These are phyloP conservation scores for Dalbergia oliveri DNA, from an alignment of 306 rosid genomes.

Conservation along the genomic window DNA sequence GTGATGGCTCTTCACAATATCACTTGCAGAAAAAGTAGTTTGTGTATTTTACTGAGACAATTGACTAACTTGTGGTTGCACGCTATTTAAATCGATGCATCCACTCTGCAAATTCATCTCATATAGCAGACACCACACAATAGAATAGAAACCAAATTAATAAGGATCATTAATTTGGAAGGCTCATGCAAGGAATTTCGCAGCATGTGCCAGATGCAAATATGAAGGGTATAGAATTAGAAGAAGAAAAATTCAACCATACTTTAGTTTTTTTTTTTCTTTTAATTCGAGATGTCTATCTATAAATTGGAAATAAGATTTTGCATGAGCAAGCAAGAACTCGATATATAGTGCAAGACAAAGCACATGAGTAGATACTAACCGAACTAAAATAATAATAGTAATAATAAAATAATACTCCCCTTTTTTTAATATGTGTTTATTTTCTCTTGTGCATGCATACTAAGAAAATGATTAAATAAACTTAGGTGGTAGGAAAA, in stretches of 20 bases:
- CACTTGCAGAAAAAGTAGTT: constrained; percentile 21
- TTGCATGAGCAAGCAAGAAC: constrained; percentile 26
- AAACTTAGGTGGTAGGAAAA: too few species aligned
- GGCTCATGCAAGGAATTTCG: constrained; percentile 8
- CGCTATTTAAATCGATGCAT: neutral
- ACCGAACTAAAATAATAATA: constrained; percentile 1
- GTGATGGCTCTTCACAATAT: neutral
- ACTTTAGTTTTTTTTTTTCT: too few species aligned
- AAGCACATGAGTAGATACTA: constrained; percentile 43
- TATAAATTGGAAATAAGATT: constrained; percentile 12
- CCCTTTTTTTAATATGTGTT: too few species aligned
- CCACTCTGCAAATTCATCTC: neutral
- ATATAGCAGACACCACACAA: neutral
- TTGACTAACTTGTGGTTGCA: neutral
- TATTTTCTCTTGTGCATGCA: too few species aligned
- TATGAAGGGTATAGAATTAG: neutral
- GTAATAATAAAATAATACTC: neutral
- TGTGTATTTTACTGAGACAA: neutral
- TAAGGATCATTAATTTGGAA: constrained; percentile 21
- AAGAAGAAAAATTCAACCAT: neutral
- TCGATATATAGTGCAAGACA: neutral
- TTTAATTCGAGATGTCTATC: neutral
- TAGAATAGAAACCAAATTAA: neutral
- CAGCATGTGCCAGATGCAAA: constrained; percentile 20
- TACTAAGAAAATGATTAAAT: too few species aligned